These are phyloP conservation scores for Paramecium primaurelia DNA, from an alignment of 73 alveolate genomes.

Conservation along the genomic window DNA sequence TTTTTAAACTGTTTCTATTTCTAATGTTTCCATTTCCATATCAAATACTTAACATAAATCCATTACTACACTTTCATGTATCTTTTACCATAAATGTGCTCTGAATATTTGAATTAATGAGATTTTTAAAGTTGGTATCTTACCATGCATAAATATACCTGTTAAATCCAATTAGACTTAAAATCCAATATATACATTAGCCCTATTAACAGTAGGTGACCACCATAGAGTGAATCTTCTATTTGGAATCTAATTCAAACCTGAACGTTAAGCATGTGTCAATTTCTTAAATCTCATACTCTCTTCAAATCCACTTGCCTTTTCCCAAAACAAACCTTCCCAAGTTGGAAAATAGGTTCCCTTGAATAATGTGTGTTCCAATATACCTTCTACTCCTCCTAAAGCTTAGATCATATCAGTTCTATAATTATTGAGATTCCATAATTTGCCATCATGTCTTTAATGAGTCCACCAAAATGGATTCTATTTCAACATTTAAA, in stretches of 20 bases:
- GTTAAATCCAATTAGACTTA: constrained; percentile 99
- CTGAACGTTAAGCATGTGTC: constrained; percentile 99
- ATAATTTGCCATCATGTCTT: constrained; percentile 99
- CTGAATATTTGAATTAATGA: constrained; percentile 97
- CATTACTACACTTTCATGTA: constrained; percentile 99
- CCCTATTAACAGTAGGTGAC: constrained; percentile 99
- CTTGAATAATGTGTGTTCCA: constrained; percentile 99
- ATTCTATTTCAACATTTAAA: constrained; percentile 91
- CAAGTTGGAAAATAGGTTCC: constrained; percentile 99
- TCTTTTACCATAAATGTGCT: constrained; percentile 99
- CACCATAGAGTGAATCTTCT: constrained; percentile 99
- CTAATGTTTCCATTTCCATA: constrained; percentile 97
- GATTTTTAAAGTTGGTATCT: constrained; percentile 99
- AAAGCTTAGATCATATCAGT: constrained; percentile 99
- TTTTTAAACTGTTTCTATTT: constrained; percentile 98
- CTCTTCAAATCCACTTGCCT: constrained; percentile 98
- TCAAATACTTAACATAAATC: constrained; percentile 99
- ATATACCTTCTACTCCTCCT: constrained; percentile 99
- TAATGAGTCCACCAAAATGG: constrained; percentile 99
- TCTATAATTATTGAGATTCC: constrained; percentile 99
- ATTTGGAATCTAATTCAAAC: constrained; percentile 99
- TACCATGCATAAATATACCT: constrained; percentile 99
- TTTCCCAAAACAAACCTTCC: constrained; percentile 99
- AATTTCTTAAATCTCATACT: constrained; percentile 99
- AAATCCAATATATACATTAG: constrained; percentile 99